Base-by-base conservation (phyloP, 2,329 filamentous ascomycete species). In the Penicillium sp. region DNA sequence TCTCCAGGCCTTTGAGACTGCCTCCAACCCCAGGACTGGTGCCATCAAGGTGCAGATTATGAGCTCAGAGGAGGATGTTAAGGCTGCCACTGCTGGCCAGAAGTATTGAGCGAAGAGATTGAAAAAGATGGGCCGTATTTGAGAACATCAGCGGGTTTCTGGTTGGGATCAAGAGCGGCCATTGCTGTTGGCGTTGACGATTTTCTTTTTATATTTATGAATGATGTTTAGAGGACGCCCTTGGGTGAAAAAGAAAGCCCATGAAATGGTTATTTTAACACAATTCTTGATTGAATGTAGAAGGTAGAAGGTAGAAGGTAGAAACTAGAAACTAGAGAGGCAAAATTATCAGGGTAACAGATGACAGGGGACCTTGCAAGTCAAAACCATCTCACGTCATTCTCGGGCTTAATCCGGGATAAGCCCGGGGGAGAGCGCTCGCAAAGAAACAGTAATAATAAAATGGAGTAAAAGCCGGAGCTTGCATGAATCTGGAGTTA, bases 31-130 rank as follows among this genome's bases (percentile, higher is more conserved):
- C 38, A 92, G 89, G 81, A 96, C 89, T 50, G 92, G 93, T 7
- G 91, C 92, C n/a, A 97, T 97, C 77, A 97, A 97, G 82, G 92
- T 97, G 58, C 89, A 92, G 82, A 97, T 97, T 69, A 90, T 76
- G 72, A 75, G 73, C 59, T 73, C 69, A 11, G 70, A 71, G 58
- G 73, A 74, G 56, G 73, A 75, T 58, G 68, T 75, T 34, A 67
- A 69, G 62, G 68, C 67, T 51, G 71, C 69, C 53, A 67, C 62
- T 51, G 69, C 68, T 61, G 66, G 64, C 44, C 62, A 69, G 63
- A 66, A 65, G 55, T 50, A 66, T 34, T 72, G 60, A 51, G 10
- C 22, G 11, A 63, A 43, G 9, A 26, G 10, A 29, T 10, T 38
- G 14, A 52, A 51, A 40, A 52, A 40, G 54, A 35, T 43, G 31